Base-by-base conservation (phyloP, 306 rosid genomes). In the Gastrolobium bilobum region DNA sequence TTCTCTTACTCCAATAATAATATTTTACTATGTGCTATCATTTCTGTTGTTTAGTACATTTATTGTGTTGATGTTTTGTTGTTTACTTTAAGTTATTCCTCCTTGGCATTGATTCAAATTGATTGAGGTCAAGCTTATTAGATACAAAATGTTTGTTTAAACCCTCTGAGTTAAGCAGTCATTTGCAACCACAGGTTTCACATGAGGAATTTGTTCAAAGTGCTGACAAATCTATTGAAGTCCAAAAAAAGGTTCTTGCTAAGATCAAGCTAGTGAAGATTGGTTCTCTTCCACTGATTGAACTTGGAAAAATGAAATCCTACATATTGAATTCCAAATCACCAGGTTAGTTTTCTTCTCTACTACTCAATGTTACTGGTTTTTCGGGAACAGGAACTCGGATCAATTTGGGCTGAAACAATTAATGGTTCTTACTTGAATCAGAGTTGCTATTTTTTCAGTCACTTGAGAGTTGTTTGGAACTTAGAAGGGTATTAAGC, bases 301-400 rank as follows among this genome's bases (percentile, higher is more conserved):
- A 95, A 87, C 86, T 95, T 33, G 96, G 99, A 77, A 91, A 79
- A 80, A 70, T 91, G 80, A 92, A 92, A 84, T 72, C 96, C 42
- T 84, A 33, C 70, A 75, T 95, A 76, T 68, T 95, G 78, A 91
- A 85, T 84, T 84, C 86, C 68, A 86, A 86, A 63, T 81, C 86
- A 4, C 86, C 84, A 81, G 97, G 86, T 89, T 64, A 64, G 83
- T 81, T 57, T 76, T 83, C 14, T 56, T 59, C 68, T 66, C 31
- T 14, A 46, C 71, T 58, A 76, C 40, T 3, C 59, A 31, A 13
- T 14, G 42, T 63, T 71, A 39, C 8, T 75, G 54, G 14, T 14
- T 33, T 33, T n/a, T 38, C 5, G 14, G 43, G 73, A 31, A 56
- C 4, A 42, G 39, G 3, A 71, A 52, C 79, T 75, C 53, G 20